These are phyloP conservation scores for Naegleria gruberi DNA, from an alignment of 208 protist genomes.

Conservation along the genomic window DNA sequence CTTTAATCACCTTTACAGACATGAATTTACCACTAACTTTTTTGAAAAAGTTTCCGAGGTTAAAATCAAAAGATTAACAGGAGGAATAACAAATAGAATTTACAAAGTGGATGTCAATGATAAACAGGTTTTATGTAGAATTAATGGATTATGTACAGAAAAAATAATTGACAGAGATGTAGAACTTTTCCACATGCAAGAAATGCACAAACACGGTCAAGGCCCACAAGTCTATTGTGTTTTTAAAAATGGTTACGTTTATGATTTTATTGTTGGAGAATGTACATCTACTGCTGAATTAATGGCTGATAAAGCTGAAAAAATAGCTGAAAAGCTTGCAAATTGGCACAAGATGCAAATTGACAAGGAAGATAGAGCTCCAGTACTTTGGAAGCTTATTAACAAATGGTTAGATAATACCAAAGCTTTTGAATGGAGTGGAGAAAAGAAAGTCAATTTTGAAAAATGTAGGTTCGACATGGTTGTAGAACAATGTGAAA, in stretches of 20 bases:
- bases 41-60: background rate
- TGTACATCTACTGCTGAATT: background rate
- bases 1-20: background rate
- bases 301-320: background rate
- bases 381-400: background rate
- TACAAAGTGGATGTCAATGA: background rate
- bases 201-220: background rate
- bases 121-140: background rate
- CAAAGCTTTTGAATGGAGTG: background rate
- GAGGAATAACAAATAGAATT: background rate
- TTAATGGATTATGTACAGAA: background rate
- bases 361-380: background rate
- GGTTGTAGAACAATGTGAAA: background rate
- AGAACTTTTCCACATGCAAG: background rate
- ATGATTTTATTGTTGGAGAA: background rate
- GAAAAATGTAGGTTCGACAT: background rate
- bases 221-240: background rate
- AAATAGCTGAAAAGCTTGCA: background rate
- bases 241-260: background rate
- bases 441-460: background rate
- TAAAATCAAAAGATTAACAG: background rate
- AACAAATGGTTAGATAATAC: background rate
- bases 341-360: background rate
- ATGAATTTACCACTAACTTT: background rate
- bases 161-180: background rate